A percentile compares a stretch with the other conserved stretches of the same genome.
Evolutionary conservation across 2,329 filamentous ascomycete species (phyloP).

Genomic region (Claviceps sp.): DNA sequence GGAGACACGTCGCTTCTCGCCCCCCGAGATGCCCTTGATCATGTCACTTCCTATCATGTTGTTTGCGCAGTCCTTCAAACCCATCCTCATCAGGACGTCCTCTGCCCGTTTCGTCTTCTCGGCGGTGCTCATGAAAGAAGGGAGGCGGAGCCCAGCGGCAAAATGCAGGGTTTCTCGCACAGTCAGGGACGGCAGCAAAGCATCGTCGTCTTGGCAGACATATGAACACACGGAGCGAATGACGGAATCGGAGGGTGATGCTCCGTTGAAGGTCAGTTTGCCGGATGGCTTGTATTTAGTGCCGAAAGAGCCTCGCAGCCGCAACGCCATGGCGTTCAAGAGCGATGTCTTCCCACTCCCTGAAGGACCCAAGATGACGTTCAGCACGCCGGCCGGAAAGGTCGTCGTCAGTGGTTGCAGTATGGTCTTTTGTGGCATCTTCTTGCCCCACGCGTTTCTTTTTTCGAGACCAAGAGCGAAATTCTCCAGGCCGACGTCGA

Average conservation of each 20-base stretch:
- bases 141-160: constrained; percentile 57
- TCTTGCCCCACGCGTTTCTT: constrained; percentile 36
- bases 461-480: constrained; percentile 55
- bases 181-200: constrained; percentile 58
- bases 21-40: constrained; percentile 66
- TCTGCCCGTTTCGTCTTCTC: constrained; percentile 58
- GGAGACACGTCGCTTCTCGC: constrained; percentile 64
- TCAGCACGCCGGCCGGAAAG: constrained; percentile 55
- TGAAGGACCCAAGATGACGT: constrained; percentile 70
- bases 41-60: constrained; percentile 59
- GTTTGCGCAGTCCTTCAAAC: constrained; percentile 64
- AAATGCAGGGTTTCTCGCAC: constrained; percentile 63
- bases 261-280: constrained; percentile 55
- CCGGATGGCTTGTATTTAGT: constrained; percentile 51
- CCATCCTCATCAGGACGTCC: constrained; percentile 60
- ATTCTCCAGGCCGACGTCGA: constrained; percentile 50
- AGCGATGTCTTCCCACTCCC: constrained; percentile 66
- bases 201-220: constrained; percentile 68
- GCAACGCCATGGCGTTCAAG: constrained; percentile 57
- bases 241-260: constrained; percentile 52
- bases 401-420: constrained; percentile 52
- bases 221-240: constrained; percentile 62
- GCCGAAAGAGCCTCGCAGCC: constrained; percentile 46
- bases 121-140: constrained; percentile 52
- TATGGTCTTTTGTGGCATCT: constrained; percentile 42